Evolutionary conservation across 106 monocot genomes (phyloP), one percentile per base, ranked within the genome.

Genomic region (Hemerocallis citrina): DNA sequence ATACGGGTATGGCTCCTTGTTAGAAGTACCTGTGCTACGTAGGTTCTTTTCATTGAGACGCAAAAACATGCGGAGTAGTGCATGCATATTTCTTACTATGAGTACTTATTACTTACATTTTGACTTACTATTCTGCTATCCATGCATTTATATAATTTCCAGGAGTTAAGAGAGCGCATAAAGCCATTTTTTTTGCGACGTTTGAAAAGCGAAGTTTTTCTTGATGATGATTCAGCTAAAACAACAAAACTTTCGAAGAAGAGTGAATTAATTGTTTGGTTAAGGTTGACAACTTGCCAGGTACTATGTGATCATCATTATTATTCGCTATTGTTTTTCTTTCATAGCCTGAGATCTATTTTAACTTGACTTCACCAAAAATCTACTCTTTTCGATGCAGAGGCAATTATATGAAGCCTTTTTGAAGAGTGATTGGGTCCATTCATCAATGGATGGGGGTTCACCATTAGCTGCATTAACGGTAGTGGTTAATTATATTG

Each of bases 361-460:
- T 42, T 35, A 11, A 57, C 23, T 21, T n/a, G 36, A 1, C 8
- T 35, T 57, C 44, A 44, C 10, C 3, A 43, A 43, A 0, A 3
- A 1, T 8, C 6, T 25, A 25, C 6, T 64, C 23, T 63, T 74
- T 51, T 61, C 44, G 58, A 61, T 71, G 67, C 85, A 98, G 98
- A 79, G 91, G 68, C 84, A 88, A 81, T 55, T 98, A 15, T 98
- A 98, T 78, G 98, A 98, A 88, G 98, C 85, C 67, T 98, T 98
- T 73, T 61, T 98, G 27, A 85, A 92, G 21, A 98, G 92, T 76
- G 88, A 98, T 16, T 67, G 84, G 12, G 98, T 92, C 66, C 64
- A 79, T 73, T 75, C 77, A 55, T 68, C 88, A 41, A 61, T 74
- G 7, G 65, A 66, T 46, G 85, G 85, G 34, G 91, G 88, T 28